phyloP scores from a whole-genome alignment of 352 stramenopile species.

The Vaucheria bursata region DNA sequence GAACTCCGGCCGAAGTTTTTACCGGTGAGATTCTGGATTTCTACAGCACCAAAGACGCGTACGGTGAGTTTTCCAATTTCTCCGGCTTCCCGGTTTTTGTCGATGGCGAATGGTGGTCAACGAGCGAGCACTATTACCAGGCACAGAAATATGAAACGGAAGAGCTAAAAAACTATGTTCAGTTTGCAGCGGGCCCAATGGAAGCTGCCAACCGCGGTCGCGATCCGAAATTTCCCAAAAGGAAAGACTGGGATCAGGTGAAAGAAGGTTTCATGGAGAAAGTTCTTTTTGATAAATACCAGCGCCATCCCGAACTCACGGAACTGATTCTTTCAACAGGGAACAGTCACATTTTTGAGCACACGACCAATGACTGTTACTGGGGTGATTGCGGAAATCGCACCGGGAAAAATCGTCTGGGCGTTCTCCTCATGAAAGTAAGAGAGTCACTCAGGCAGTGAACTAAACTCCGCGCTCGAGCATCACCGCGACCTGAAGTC shows the following conservation, averaged over 20 bases:
- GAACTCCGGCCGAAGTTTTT: no score
- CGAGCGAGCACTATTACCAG: slow-evolving; percentile 1
- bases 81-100: background rate
- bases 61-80: slow-evolving; percentile 1
- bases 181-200: background rate
- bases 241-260: background rate
- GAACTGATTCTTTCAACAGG: background rate
- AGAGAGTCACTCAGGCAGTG: background rate
- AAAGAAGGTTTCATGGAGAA: background rate
- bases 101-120: background rate
- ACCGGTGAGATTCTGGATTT: background rate
- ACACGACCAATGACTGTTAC: background rate
- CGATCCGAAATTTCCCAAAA: background rate
- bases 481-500: background rate
- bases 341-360: background rate
- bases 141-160: background rate
- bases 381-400: background rate
- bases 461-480: background rate
- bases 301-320: background rate
- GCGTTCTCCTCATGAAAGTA: background rate
- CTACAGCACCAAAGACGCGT: background rate
- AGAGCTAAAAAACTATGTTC: background rate
- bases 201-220: background rate
- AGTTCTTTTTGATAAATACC: background rate
- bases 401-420: background rate